Evolutionary conservation across 1,284 basidiomycete genomes (phyloP), one percentile per base, ranked within the genome.

Genomic region (Agroathelia rolfsii): DNA sequence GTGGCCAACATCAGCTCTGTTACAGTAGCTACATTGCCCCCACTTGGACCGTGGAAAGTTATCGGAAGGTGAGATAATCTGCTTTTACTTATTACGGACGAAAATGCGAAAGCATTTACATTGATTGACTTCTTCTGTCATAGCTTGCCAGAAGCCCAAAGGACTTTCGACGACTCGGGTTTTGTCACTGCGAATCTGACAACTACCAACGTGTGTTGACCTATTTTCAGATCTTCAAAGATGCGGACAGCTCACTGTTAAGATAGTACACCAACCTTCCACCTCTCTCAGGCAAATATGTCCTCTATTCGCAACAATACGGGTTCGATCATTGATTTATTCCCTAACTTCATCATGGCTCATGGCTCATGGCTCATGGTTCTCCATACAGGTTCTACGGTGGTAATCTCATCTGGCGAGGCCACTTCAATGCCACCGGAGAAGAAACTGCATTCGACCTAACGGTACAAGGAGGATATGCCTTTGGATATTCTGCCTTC

Each of bases 301-400:
- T 68, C n/a, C 48, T 69, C 17, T 68, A 68, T 42, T 65, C 64
- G 2, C 66, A 68, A 33, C 64, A 69, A 53, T 68, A 69, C 36
- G 66, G 64, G 65, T 66, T 40, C 15, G 52, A 38, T 15, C 11
- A 5, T 25, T 3, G 17, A 22, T 25, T 13, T 28, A 18, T 10
- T 15, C 12, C 16, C 16, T 32, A 18, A 13, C 21, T 32, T 3
- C 20, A 29, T 28, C n/a, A n/a, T n/a, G n/a, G n/a, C n/a, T n/a
- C n/a, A n/a, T n/a, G n/a, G n/a, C n/a, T n/a, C n/a, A n/a, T n/a
- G n/a, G n/a, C n/a, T n/a, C n/a, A 26, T 15, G 24, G 8, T 31
- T n/a, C 28, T 32, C 23, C 18, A 41, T 19, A 11, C 39, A 63
- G 63, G 6, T 66, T 67, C 43, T 67, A 65, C 36, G 64, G 62